A percentile compares a stretch with the other conserved stretches of the same genome.
phyloP scores from a whole-genome alignment of 192 early-diverging fungal genomes.

The Lunasporangiospora selenospora region DNA sequence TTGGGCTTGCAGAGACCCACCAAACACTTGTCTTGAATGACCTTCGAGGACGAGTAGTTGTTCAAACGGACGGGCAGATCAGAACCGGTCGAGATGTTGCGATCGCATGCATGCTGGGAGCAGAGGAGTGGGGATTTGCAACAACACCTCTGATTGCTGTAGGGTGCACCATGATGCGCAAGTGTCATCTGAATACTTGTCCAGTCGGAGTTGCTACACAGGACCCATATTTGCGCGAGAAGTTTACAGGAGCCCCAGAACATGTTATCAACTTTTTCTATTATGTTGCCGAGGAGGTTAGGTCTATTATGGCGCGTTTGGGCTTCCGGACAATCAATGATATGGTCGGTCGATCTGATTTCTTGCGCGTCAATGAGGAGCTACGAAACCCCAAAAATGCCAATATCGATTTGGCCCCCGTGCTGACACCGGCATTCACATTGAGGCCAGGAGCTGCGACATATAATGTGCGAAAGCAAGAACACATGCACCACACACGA shows the following conservation, averaged over 20 bases:
- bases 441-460: constrained; percentile 88
- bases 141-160: constrained; percentile 93
- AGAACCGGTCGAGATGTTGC: constrained; percentile 94
- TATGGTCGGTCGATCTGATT: constrained; percentile 90
- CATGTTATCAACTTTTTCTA: constrained; percentile 96
- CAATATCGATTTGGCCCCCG: constrained; percentile 79
- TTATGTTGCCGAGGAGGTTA: constrained; percentile 90
- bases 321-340: constrained; percentile 88
- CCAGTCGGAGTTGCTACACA: constrained; percentile 95
- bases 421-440: constrained; percentile 83
- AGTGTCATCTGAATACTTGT: constrained; percentile 87
- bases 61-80: constrained; percentile 96
- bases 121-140: constrained; percentile 97
- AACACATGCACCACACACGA: constrained; percentile 81
- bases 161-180: constrained; percentile 93
- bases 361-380: constrained; percentile 74
- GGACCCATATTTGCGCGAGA: constrained; percentile 85
- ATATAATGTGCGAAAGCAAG: constrained; percentile 75
- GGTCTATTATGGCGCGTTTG: constrained; percentile 88
- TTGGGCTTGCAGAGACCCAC: constrained; percentile 94
- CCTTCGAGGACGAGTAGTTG: constrained; percentile 86
- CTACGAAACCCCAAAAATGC: constrained; percentile 77
- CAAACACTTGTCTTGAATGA: constrained; percentile 95
- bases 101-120: constrained; percentile 91
- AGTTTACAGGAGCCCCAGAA: constrained; percentile 91